phyloP scores from a whole-genome alignment of 2,329 filamentous ascomycete genomes.

The Fusarium oxysporum region DNA sequence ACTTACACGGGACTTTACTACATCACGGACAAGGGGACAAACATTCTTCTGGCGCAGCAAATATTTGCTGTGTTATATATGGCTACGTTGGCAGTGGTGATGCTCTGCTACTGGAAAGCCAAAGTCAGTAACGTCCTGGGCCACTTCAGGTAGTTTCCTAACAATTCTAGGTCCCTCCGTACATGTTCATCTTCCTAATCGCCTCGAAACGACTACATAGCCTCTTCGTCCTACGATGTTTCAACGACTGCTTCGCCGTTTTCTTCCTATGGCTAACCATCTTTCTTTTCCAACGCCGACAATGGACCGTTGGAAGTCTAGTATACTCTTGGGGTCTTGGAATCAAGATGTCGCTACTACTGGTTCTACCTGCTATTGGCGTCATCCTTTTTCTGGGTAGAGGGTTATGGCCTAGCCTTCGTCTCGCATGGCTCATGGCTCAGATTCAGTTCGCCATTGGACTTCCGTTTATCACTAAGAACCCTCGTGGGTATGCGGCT shows the following conservation, averaged over 20 bases:
- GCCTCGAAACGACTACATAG: constrained; percentile 94
- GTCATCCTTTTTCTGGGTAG: constrained; percentile 79
- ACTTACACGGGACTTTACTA: constrained; percentile 84
- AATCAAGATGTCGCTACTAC: constrained; percentile 93
- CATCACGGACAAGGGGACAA: constrained; percentile 78
- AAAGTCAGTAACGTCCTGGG: constrained; percentile 60
- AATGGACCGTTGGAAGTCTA: constrained; percentile 79
- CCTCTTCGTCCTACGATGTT: constrained; percentile 90
- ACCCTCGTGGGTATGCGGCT: constrained; percentile 77
- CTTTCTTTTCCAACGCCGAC: constrained; percentile 77
- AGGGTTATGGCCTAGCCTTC: constrained; percentile 73
- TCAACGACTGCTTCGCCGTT: constrained; percentile 94
- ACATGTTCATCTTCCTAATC: constrained; percentile 85
- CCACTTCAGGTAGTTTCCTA: neutral
- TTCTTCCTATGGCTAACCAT: constrained; percentile 88
- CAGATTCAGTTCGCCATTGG: constrained; percentile 79
- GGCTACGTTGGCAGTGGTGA: constrained; percentile 77
- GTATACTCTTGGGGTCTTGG: constrained; percentile 83
- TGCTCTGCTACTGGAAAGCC: constrained; percentile 83
- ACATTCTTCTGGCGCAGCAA: constrained; percentile 85
- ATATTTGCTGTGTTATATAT: constrained; percentile 87
- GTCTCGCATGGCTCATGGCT: constrained; percentile 76
- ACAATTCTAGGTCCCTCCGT: constrained; percentile 76
- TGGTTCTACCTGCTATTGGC: constrained; percentile 84
- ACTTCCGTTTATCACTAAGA: constrained; percentile 75